phyloP scores from a whole-genome alignment of 805 yeast genomes.

The Myxozyma sirexii region DNA sequence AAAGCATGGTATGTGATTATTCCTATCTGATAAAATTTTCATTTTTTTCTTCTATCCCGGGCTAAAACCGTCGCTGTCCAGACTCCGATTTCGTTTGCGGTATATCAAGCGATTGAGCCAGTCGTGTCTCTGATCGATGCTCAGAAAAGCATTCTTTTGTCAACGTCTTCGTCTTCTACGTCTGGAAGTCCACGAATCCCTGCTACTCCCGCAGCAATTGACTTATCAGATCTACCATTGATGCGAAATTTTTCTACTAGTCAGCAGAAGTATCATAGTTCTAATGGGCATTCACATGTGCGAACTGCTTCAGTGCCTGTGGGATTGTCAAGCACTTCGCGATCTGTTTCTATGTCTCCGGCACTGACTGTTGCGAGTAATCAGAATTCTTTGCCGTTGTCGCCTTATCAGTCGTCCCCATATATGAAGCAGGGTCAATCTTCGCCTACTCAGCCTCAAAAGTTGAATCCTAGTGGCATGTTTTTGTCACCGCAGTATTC shows the following conservation, averaged over 20 bases:
- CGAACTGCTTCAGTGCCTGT: background rate
- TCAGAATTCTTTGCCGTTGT: background rate
- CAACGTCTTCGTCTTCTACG: background rate
- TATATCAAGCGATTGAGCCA: slow-evolving; percentile 18
- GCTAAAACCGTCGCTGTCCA: background rate
- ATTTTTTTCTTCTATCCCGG: background rate
- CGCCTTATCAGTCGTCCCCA: background rate
- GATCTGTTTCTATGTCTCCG: slow-evolving; percentile 5
- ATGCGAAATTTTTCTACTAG: slow-evolving; percentile 8
- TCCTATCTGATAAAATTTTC: background rate
- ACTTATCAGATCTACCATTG: slow-evolving; percentile 6
- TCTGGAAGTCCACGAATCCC: background rate
- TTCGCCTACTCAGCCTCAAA: slow-evolving; percentile 1
- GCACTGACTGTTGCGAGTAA: background rate
- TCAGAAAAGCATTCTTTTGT: background rate
- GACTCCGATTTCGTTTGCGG: slow-evolving; percentile 24
- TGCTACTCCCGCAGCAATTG: slow-evolving; percentile 1
- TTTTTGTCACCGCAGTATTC: background rate
- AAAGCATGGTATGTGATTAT: slow-evolving; percentile 12
- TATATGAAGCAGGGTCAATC: background rate
- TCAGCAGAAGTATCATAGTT: background rate
- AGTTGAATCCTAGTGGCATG: background rate
- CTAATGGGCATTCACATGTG: background rate
- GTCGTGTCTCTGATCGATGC: slow-evolving; percentile 10
- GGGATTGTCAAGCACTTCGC: background rate